Evolutionary conservation across 164 flowering plant genomes (phyloP).

Genomic region (Cinnamomum chago): DNA sequence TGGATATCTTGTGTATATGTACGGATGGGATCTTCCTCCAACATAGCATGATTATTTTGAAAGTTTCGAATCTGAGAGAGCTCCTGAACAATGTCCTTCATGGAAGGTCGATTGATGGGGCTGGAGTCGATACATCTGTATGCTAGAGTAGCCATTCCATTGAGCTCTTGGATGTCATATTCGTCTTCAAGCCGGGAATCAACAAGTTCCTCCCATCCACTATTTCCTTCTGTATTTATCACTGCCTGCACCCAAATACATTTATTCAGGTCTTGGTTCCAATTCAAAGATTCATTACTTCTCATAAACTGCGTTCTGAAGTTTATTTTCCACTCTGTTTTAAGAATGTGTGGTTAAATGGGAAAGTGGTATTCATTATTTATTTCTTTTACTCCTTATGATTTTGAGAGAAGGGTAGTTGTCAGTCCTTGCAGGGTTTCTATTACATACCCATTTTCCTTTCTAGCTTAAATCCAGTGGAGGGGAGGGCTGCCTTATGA

Average conservation of each 20-base stretch:
- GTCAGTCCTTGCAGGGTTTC: too few species aligned
- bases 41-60: slow-evolving; percentile 25
- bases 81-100: slow-evolving; percentile 82
- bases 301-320: too few species aligned
- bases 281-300: too few species aligned
- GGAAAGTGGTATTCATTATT: too few species aligned
- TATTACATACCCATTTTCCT: too few species aligned
- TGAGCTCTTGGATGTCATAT: slow-evolving; percentile 61
- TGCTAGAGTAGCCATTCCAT: slow-evolving; percentile 69
- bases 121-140: slow-evolving; percentile 68
- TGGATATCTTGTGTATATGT: slow-evolving; percentile 36
- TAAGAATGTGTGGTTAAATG: too few species aligned
- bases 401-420: too few species aligned
- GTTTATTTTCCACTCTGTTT: too few species aligned
- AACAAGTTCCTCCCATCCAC: slow-evolving; percentile 89
- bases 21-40: slow-evolving; percentile 45
- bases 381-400: too few species aligned
- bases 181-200: slow-evolving; percentile 72
- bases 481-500: too few species aligned
- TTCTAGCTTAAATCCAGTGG: too few species aligned
- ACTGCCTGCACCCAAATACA: slow-evolving; percentile 51
- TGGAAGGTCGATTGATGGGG: slow-evolving; percentile 68
- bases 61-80: slow-evolving; percentile 39
- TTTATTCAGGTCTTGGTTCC: too few species aligned
- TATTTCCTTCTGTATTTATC: slow-evolving; percentile 64